A percentile compares a stretch with the other conserved stretches of the same genome.
Conservation (phyloP, 2,329 filamentous ascomycete genomes). For the Curvularia spicifera region DNA sequence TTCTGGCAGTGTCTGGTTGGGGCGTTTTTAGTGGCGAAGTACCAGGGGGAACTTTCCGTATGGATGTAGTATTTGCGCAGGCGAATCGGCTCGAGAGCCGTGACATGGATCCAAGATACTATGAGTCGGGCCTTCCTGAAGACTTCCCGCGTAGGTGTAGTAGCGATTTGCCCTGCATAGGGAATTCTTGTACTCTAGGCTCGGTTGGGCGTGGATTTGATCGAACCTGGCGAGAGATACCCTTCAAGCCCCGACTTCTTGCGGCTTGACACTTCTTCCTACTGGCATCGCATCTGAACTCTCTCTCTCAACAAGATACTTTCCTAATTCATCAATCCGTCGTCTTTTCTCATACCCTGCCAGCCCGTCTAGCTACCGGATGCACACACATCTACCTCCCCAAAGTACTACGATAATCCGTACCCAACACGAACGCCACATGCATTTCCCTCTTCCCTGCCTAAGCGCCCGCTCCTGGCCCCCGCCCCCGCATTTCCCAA, state of each 20-base stretch:
- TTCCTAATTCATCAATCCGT: no score
- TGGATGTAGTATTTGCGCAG: background rate
- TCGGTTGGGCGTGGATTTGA: background rate
- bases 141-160: background rate
- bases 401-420: no score
- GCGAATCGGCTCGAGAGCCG: conserved; percentile 13
- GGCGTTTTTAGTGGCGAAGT: conserved; percentile 13
- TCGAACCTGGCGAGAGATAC: conserved; percentile 2
- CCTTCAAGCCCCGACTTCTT: background rate
- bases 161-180: conserved; percentile 7
- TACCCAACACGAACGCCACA: no score
- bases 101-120: background rate
- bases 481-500: no score
- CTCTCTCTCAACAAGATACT: no score
- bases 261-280: no score
- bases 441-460: no score
- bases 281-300: no score
- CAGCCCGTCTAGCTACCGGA: no score
- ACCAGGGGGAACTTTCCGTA: background rate
- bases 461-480: no score
- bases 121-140: background rate
- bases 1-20: conserved; percentile 5
- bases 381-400: no score
- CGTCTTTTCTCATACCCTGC: no score
- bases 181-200: background rate